These are phyloP conservation scores for Colletotrichum sp. DNA, from an alignment of 2,329 filamentous ascomycete genomes.

Conservation along the genomic window DNA sequence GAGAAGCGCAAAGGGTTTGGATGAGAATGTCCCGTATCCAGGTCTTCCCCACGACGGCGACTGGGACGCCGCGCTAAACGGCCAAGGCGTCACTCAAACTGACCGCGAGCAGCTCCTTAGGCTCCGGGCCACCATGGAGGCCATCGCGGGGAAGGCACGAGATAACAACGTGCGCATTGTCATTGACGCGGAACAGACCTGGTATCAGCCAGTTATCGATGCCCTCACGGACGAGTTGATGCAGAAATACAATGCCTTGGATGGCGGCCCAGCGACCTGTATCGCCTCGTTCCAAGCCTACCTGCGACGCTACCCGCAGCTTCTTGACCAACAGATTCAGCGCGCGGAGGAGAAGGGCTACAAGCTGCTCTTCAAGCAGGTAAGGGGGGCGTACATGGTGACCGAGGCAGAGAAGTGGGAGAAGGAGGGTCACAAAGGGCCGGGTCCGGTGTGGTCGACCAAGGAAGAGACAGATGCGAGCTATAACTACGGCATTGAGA, in stretches of 20 bases:
- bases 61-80: neutral
- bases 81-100: neutral
- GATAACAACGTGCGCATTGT: neutral
- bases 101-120: neutral
- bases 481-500: neutral
- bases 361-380: slow-evolving; percentile 21
- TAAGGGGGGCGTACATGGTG: neutral
- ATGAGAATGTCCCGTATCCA: neutral
- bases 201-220: neutral
- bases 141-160: neutral
- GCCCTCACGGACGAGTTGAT: neutral
- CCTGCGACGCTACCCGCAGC: neutral
- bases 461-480: slow-evolving; percentile 1
- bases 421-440: neutral
- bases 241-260: neutral
- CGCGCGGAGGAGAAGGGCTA: slow-evolving; percentile 24
- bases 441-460: neutral
- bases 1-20: slow-evolving; percentile 7
- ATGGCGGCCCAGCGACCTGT: neutral
- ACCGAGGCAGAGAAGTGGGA: slow-evolving; percentile 15
- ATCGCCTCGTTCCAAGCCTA: neutral
- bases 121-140: neutral
- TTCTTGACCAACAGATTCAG: slow-evolving; percentile 24
- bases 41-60: neutral
- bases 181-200: neutral